Percentiles rank a stretch among this genome's conserved stretches.
These are phyloP conservation scores for Mrakia frigida DNA, from an alignment of 768 basidiomycete genomes.

Conservation along the genomic window DNA sequence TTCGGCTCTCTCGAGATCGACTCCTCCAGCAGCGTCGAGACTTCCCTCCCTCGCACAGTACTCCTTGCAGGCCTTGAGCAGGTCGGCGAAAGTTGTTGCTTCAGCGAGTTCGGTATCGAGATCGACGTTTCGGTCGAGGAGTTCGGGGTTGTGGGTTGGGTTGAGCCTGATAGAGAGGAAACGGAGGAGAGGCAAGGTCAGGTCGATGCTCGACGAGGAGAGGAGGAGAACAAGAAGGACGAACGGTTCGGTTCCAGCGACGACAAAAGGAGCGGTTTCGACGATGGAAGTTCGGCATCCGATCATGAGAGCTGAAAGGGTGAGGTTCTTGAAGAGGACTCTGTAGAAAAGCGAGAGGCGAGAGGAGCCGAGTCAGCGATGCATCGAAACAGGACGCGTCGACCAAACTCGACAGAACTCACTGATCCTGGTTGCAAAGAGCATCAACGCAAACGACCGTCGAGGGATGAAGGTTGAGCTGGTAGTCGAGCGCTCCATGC, in stretches of 20 bases:
- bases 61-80: neutral
- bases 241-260: neutral
- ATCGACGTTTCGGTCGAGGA: slow-evolving; percentile 1
- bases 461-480: slow-evolving; percentile 7
- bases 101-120: neutral
- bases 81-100: neutral
- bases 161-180: neutral
- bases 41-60: slow-evolving; percentile 1
- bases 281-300: neutral
- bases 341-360: neutral
- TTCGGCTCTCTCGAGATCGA: neutral
- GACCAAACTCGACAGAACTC: neutral
- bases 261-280: neutral
- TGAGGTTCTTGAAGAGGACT: neutral
- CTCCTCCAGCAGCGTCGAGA: neutral
- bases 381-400: neutral
- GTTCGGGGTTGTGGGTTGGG: neutral
- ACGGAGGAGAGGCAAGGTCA: neutral
- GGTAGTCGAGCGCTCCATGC: neutral
- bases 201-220: neutral
- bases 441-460: neutral
- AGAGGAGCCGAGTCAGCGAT: neutral
- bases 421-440: neutral
- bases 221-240: neutral
- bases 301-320: neutral